phyloP scores from a whole-genome alignment of 83 land plant species.

The Larix sibirica region DNA sequence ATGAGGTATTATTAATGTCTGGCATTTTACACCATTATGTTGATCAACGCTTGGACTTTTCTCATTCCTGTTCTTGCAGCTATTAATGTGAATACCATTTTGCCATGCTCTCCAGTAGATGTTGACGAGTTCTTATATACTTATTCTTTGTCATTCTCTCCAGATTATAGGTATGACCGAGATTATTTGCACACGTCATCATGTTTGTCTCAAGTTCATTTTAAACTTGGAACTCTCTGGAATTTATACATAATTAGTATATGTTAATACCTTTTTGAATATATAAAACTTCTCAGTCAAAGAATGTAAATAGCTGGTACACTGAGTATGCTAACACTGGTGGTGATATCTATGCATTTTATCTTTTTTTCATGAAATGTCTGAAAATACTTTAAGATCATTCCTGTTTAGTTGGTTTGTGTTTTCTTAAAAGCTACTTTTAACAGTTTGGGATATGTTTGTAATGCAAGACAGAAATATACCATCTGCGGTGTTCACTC shows the following conservation, averaged over 20 bases:
- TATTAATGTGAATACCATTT: neutral
- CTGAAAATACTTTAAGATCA: neutral
- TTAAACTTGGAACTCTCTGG: too few species aligned
- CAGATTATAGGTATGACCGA: neutral
- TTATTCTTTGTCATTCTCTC: neutral
- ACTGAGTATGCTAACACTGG: neutral
- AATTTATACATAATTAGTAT: too few species aligned
- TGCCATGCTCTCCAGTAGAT: neutral
- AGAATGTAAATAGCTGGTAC: neutral
- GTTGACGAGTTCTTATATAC: neutral
- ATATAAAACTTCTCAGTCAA: neutral
- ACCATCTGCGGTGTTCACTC: slow-evolving; percentile 95
- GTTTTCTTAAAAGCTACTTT: slow-evolving; percentile 1
- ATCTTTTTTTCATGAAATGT: neutral
- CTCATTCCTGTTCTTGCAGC: neutral
- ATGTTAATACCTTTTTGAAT: neutral
- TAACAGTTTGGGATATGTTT: neutral
- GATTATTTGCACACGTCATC: too few species aligned
- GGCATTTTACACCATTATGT: neutral
- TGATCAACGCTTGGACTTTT: neutral
- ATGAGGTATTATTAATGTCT: neutral
- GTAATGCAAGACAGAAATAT: slow-evolving; percentile 49
- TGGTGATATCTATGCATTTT: neutral
- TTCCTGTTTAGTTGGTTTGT: neutral
- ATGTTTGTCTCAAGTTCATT: too few species aligned